Evolutionary conservation across 352 stramenopile genomes (phyloP).

Genomic region (Thalassiosira allenii): DNA sequence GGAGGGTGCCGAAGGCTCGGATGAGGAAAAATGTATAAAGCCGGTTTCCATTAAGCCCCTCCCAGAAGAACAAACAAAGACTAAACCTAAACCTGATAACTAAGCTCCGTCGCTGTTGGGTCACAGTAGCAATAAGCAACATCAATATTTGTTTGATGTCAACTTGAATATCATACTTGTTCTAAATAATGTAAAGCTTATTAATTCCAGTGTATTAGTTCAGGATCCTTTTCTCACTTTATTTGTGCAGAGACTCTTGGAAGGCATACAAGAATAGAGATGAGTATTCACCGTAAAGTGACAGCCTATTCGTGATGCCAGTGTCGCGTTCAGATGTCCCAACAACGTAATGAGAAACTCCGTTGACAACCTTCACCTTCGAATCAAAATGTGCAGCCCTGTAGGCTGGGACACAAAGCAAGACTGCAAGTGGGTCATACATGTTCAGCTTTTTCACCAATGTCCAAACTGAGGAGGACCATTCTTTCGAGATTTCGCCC

Average conservation of each 20-base stretch:
- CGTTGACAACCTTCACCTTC: slow-evolving; percentile 63
- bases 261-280: slow-evolving; percentile 59
- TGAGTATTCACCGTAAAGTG: slow-evolving; percentile 58
- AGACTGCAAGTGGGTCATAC: slow-evolving; percentile 66
- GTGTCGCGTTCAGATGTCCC: slow-evolving; percentile 59
- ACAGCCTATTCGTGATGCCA: slow-evolving; percentile 50
- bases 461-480: slow-evolving; percentile 55
- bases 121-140: too few species aligned
- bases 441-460: slow-evolving; percentile 68
- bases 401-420: slow-evolving; percentile 64
- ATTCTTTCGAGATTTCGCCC: slow-evolving; percentile 50
- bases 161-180: too few species aligned
- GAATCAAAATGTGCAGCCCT: slow-evolving; percentile 41
- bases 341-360: slow-evolving; percentile 55
- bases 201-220: too few species aligned
- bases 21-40: too few species aligned
- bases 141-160: too few species aligned
- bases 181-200: too few species aligned
- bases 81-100: too few species aligned
- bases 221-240: too few species aligned
- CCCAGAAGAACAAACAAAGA: too few species aligned
- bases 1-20: too few species aligned
- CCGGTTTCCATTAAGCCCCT: too few species aligned
- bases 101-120: too few species aligned
- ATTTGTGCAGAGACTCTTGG: slow-evolving; percentile 55